Percentiles rank a stretch among this genome's conserved stretches.
These are phyloP conservation scores for Strobilomyces dryophilus DNA, from an alignment of 768 basidiomycete genomes.

Conservation along the genomic window DNA sequence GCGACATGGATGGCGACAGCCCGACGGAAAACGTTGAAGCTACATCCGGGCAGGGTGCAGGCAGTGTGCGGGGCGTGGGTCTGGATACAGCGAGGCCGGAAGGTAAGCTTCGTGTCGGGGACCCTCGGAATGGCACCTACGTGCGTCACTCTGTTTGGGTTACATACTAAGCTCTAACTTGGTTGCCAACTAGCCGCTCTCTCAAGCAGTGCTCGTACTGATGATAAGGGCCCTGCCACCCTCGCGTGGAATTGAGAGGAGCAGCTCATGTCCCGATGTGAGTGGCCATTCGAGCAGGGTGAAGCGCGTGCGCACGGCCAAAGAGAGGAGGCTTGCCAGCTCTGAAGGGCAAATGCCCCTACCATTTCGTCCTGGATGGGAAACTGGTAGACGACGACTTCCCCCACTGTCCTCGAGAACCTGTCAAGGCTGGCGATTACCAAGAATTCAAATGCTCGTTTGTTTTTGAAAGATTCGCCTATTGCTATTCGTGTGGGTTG, in stretches of 20 bases:
- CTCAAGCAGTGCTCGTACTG: not conserved
- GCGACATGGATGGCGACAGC: too few relatives aligned
- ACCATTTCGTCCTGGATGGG: slow-evolving; percentile 1
- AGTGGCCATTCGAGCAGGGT: not conserved
- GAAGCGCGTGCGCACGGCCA: not conserved
- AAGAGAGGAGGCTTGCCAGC: not conserved
- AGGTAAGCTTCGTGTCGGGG: too few relatives aligned
- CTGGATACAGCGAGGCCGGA: too few relatives aligned
- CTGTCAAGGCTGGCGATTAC: not conserved
- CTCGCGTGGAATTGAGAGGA: not conserved
- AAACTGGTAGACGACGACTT: not conserved
- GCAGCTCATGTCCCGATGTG: not conserved
- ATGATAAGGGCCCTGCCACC: not conserved
- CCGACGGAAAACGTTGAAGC: too few relatives aligned
- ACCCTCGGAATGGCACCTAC: too few relatives aligned
- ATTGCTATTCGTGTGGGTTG: not conserved
- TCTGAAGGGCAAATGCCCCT: slow-evolving; percentile 6
- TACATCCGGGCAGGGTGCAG: too few relatives aligned
- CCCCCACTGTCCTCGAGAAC: not conserved
- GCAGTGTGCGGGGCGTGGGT: too few relatives aligned
- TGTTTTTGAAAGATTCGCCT: not conserved
- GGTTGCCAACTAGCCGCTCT: not conserved
- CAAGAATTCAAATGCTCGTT: not conserved
- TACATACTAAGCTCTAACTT: too few relatives aligned
- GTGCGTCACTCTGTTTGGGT: too few relatives aligned